A percentile compares a stretch with the other conserved stretches of the same genome.
Conservation (phyloP, 2,329 filamentous ascomycete species). For the Lasiodiplodia hormozganensis region DNA sequence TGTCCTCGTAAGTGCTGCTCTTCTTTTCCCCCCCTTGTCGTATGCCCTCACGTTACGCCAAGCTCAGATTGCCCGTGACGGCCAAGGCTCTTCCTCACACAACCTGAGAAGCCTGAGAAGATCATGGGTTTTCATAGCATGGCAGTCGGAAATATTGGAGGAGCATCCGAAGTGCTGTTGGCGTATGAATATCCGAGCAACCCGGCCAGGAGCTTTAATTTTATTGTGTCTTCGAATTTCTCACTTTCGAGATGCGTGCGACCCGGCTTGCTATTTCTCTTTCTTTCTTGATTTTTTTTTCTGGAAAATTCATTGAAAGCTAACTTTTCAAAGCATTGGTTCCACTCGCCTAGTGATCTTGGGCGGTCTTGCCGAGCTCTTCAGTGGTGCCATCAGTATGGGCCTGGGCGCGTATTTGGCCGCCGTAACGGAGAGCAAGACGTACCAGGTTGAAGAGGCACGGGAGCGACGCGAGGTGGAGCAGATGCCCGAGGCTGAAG, state of each 20-base stretch:
- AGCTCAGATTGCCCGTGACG: neutral
- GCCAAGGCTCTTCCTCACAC: neutral
- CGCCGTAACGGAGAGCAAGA: conserved; percentile 62
- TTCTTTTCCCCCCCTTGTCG: neutral
- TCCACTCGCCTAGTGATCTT: conserved; percentile 50
- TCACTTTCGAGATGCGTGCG: no score
- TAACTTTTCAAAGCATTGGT: conserved; percentile 30
- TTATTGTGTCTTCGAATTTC: no score
- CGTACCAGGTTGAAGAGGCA: conserved; percentile 58
- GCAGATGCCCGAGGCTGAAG: conserved; percentile 54
- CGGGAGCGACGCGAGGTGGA: conserved; percentile 55
- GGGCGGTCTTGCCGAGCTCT: conserved; percentile 76
- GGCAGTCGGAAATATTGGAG: neutral
- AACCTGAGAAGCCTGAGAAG: no score
- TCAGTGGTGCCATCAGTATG: conserved; percentile 79
- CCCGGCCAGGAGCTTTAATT: neutral
- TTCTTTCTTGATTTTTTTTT: neutral
- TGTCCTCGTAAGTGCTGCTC: conserved; percentile 56
- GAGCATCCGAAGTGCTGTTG: neutral
- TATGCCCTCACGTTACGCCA: neutral
- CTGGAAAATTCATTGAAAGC: neutral
- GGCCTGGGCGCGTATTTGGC: conserved; percentile 77
- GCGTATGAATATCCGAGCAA: neutral
- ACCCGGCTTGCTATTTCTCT: neutral
- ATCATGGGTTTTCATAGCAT: no score